These are phyloP conservation scores for Encephalitozoon cuniculi DNA, from an alignment of 371 early-diverging fungal genomes.

Conservation along the genomic window DNA sequence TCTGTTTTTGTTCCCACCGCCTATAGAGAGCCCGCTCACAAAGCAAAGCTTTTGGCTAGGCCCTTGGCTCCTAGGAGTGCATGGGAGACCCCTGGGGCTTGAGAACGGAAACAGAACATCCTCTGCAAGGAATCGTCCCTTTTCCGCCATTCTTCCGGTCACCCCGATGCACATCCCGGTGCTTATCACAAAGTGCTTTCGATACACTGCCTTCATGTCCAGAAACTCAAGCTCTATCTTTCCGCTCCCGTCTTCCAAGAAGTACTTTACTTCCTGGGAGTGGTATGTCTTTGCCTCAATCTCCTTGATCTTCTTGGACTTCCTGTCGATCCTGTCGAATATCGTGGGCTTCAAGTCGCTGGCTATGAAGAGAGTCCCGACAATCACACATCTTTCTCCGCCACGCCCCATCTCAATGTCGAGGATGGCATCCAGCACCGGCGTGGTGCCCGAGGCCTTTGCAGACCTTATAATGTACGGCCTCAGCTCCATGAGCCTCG, in stretches of 20 bases:
- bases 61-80: background rate
- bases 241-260: conserved; percentile 43
- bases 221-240: conserved; percentile 25
- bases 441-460: background rate
- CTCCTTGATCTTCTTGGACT: background rate
- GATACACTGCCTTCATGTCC: background rate
- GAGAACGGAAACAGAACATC: background rate
- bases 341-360: conserved; percentile 31
- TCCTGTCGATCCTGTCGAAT: conserved; percentile 23
- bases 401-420: background rate
- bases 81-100: background rate
- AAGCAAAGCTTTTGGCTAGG: background rate
- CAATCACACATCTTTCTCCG: conserved; percentile 9
- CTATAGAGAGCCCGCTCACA: background rate
- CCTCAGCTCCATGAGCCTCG: conserved; percentile 23
- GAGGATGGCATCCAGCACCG: background rate
- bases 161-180: conserved; percentile 50
- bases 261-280: conserved; percentile 23
- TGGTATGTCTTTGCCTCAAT: conserved; percentile 8
- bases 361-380: conserved; percentile 35
- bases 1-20: background rate
- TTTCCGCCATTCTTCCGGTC: background rate
- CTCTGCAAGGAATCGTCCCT: background rate
- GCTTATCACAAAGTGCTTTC: background rate
- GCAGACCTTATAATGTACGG: background rate